Base-by-base conservation (phyloP, 371 early-diverging fungal species). In the Conidiobolus incongruus region DNA sequence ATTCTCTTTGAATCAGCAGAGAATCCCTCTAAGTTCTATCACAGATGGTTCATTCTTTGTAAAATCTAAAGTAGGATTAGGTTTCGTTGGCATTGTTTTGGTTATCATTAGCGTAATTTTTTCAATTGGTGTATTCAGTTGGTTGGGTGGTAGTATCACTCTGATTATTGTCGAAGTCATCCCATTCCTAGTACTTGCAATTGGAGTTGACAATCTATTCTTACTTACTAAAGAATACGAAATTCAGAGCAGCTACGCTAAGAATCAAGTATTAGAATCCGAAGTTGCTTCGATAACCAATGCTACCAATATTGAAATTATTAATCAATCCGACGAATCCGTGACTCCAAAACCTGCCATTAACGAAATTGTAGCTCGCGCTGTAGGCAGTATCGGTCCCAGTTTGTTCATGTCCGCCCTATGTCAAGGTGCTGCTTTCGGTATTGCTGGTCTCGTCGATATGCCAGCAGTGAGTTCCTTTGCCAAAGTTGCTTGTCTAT, bases 401-500 rank as follows among this genome's bases (percentile, higher is more conserved):
- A 72, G 76, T 47, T 68, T 81, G 26, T 48, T 81, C 12, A 46
- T 79, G 15, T 68, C 75, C 24, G 68, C 74, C 0, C 34, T 75
- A 11, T 66, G 71, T 44, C 80, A 81, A 45, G 73, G 76, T 0
- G 62, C 77, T 40, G 78, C 80, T 1, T 81, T 81, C 59, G 72
- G 66, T 4, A 48, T 78, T 6, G 81, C 77, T 4, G 66, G 65
- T 0, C 43, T 76, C 36, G 76, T 81, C 2, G 67, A 68, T 1
- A 81, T 79, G 77, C 81, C 81, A 1, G 80, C 80, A 16, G 80
- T 81, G 19, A 70, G 74, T 39, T 66, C 68, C 20, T 81, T 81
- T 63, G 72, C 77, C 12, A 58, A 75, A 49, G 75, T 72, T 37
- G 80, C 81, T 4, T 68, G 77, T 0, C 55, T 74, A 51, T 77